These are phyloP conservation scores for Chenopodium album DNA, from an alignment of 148 eudicot genomes.

Conservation along the genomic window DNA sequence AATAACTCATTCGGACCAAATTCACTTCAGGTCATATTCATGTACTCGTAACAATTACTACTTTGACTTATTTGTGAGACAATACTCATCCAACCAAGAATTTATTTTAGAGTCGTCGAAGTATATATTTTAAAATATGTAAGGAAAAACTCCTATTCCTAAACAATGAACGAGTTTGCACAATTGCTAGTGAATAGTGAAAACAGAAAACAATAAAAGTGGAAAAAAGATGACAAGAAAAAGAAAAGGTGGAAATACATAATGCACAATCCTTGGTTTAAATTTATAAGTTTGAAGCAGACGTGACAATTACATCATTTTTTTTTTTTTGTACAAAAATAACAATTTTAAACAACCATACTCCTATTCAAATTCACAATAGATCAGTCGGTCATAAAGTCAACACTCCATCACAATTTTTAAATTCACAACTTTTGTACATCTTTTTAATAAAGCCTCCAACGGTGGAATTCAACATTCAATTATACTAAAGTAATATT, in stretches of 20 bases:
- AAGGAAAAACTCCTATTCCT: neutral
- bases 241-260: neutral
- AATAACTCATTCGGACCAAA: neutral
- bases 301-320: conserved; percentile 4
- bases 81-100: no score
- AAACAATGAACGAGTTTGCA: neutral
- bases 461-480: conserved; percentile 7
- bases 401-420: conserved; percentile 14
- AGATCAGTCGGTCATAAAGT: neutral
- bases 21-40: no score
- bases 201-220: neutral
- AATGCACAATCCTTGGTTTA: neutral
- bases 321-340: neutral
- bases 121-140: neutral
- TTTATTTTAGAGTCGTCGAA: no score
- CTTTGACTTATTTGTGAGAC: no score
- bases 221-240: neutral
- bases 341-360: neutral
- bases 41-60: no score
- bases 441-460: neutral
- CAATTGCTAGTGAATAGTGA: neutral
- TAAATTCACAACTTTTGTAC: neutral
- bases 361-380: neutral
- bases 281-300: neutral
- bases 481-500: no score